phyloP scores from a whole-genome alignment of 192 early-diverging fungal species.

The Entomortierella lignicola region DNA sequence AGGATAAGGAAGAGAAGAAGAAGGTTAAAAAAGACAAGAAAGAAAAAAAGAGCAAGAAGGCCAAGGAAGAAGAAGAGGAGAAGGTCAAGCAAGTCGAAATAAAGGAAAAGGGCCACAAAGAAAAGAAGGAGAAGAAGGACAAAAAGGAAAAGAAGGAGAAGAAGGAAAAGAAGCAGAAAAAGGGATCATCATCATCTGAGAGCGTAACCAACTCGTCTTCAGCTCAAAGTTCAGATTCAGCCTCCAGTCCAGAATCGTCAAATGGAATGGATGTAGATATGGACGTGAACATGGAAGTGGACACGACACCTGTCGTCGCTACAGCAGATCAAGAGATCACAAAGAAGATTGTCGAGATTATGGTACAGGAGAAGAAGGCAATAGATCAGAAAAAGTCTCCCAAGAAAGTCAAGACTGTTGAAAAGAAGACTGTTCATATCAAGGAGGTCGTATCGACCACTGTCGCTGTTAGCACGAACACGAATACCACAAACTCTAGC shows the following conservation, averaged over 20 bases:
- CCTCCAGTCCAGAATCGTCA: conserved; percentile 1
- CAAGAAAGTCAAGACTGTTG: conserved; percentile 12
- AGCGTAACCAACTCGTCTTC: background rate
- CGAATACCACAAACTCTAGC: background rate
- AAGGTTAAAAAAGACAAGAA: background rate
- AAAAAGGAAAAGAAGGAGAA: conserved; percentile 22
- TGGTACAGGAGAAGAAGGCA: conserved; percentile 3
- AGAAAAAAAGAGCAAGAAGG: background rate
- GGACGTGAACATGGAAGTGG: conserved; percentile 12
- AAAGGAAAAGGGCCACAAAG: background rate
- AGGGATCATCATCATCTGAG: background rate
- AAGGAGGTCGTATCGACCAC: background rate
- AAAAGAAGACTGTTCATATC: background rate
- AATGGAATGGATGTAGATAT: background rate
- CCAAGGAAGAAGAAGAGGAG: background rate
- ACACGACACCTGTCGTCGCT: background rate
- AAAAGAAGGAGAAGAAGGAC: conserved; percentile 28
- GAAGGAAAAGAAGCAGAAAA: conserved; percentile 24
- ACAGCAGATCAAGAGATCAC: conserved; percentile 1
- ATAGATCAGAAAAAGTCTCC: background rate
- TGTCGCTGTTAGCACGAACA: background rate
- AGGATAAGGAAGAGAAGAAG: background rate
- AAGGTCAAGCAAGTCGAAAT: background rate
- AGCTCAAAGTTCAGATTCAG: background rate
- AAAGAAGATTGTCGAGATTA: background rate